Evolutionary conservation across 768 basidiomycete genomes (phyloP), one percentile per base, ranked within the genome.

Genomic region (Cystobasidium onofrii): DNA sequence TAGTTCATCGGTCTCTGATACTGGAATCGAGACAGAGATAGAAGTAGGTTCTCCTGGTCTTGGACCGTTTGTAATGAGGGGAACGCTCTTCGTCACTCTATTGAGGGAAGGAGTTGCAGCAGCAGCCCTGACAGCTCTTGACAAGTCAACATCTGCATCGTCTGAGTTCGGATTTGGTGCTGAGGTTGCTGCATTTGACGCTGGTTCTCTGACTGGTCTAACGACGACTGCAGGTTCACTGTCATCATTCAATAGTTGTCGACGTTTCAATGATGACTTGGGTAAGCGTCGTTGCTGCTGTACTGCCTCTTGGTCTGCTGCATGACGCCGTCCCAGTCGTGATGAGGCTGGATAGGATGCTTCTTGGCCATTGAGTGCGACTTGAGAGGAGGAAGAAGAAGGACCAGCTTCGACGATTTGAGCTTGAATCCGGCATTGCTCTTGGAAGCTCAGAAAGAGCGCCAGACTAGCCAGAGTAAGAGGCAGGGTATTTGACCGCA

Each of bases 391-490:
- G 31, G 57, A 60, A 12, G 57, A 60, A 60, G 57, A 60, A 12
- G 57, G 12, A 20, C 57, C 57, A 60, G 57, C 57, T 17, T 60
- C 57, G 57, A 34, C 29, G 27, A 29, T 17, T 60, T 60, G 57
- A 27, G 33, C 29, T 60, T 60, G 57, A 29, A 34, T 20, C 12
- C 25, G 57, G 57, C 57, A 60, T 60, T 60, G 57, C 27, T 60
- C 57, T 60, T 60, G 57, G 33, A 60, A 60, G 25, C 57, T 60
- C 29, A 60, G 57, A 15, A 60, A 23, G 29, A 60, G 57, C 25
- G 57, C 33, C 29, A 60, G 57, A 29, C 12, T 15, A 12, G 57
- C 57, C 57, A 60, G 20, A 15, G 57, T 60, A 20, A 60, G 25
- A 23, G 57, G 27, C 25, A 60, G 29, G 4, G 57, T 60, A 29